Conservation (phyloP, 306 rosid genomes). For the Fragaria iinumae region DNA sequence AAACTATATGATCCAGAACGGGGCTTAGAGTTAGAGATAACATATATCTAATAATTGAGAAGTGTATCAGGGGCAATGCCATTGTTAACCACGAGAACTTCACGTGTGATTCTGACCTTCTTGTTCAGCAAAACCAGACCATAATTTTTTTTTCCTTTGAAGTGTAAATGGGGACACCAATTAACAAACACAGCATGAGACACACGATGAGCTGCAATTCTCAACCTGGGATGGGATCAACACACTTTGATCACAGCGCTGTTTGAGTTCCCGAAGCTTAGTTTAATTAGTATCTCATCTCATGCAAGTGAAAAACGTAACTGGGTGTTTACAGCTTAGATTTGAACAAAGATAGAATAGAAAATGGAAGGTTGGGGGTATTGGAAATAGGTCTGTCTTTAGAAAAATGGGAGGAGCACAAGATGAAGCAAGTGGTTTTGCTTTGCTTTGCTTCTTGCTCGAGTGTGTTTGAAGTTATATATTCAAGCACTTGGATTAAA, state of each 20-base stretch:
- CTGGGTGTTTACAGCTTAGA: constrained; percentile 12
- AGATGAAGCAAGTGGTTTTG: constrained; percentile 57
- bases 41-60: constrained; percentile 27
- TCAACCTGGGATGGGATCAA: constrained; percentile 25
- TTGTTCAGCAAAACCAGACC: constrained; percentile 48
- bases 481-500: constrained; percentile 16
- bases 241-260: constrained; percentile 42
- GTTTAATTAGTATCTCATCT: not conserved
- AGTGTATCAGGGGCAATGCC: constrained; percentile 64
- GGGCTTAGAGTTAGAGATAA: constrained; percentile 19
- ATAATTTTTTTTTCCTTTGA: not conserved
- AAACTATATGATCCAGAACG: constrained; percentile 3
- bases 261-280: constrained; percentile 34
- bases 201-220: constrained; percentile 29
- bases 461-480: constrained; percentile 30
- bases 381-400: constrained; percentile 38
- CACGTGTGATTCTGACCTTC: constrained; percentile 89
- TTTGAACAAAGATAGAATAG: constrained; percentile 26
- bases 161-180: constrained; percentile 14
- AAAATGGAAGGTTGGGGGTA: constrained; percentile 22
- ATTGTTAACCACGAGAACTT: constrained; percentile 80
- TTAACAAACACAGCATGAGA: constrained; percentile 33
- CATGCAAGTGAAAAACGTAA: not conserved
- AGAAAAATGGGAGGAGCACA: constrained; percentile 59
- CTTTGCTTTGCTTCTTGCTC: constrained; percentile 36